These are phyloP conservation scores for Grosmannia clavigera DNA, from an alignment of 2,329 filamentous ascomycete species.

Conservation along the genomic window DNA sequence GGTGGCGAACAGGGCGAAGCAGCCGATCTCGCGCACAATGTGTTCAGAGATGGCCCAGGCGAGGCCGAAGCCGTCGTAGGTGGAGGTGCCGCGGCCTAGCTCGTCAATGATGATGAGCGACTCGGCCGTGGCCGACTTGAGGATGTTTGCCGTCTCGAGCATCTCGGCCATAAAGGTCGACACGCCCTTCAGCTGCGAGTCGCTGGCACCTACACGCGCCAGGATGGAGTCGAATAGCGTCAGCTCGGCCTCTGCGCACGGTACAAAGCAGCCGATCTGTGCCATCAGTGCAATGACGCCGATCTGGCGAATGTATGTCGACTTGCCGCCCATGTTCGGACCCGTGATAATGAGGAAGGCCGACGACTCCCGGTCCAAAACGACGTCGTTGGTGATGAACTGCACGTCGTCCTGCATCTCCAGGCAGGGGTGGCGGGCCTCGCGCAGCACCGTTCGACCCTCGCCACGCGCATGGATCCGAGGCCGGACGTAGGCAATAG, in stretches of 20 bases:
- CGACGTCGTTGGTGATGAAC: conserved; percentile 96
- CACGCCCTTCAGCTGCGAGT: conserved; percentile 94
- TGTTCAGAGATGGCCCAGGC: conserved; percentile 98
- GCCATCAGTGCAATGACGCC: conserved; percentile 96
- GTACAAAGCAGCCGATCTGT: conserved; percentile 92
- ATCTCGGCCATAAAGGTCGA: conserved; percentile 99
- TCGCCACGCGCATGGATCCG: conserved; percentile 81
- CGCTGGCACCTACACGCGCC: conserved; percentile 86
- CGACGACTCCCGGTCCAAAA: conserved; percentile 62
- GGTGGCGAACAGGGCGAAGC: conserved; percentile 89
- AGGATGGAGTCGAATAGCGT: conserved; percentile 96
- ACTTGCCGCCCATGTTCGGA: conserved; percentile 98
- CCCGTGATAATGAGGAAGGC: conserved; percentile 95
- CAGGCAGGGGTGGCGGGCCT: conserved; percentile 92
- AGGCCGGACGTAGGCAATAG: conserved; percentile 80
- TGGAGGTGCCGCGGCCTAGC: conserved; percentile 88
- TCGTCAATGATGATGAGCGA: conserved; percentile 98
- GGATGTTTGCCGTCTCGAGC: conserved; percentile 96
- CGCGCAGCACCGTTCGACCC: conserved; percentile 79
- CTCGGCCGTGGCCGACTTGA: conserved; percentile 90
- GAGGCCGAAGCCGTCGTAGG: conserved; percentile 96
- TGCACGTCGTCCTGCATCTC: conserved; percentile 98
- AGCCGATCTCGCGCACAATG: conserved; percentile 89
- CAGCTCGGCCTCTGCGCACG: conserved; percentile 77
- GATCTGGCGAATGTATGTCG: conserved; percentile 94